Percentiles rank a stretch among this genome's conserved stretches.
Evolutionary conservation across 2,329 filamentous ascomycete genomes (phyloP).

Genomic region (Aspergillus intermedius): DNA sequence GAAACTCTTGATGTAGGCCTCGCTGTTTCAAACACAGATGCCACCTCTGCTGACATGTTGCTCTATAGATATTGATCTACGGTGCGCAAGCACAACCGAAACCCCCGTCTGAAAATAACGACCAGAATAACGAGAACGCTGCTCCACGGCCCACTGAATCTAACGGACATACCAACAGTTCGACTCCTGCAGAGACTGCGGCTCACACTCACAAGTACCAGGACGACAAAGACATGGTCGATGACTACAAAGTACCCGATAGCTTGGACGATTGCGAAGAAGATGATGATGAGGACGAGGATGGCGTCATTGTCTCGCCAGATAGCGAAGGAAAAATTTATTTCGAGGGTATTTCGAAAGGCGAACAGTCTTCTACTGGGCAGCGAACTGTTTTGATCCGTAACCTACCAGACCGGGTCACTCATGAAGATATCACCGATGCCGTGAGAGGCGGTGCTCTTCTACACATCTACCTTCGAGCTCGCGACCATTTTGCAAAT

Average conservation of each 20-base stretch:
- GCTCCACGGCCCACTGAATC: neutral
- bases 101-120: neutral
- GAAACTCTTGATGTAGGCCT: constrained; percentile 44
- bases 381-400: constrained; percentile 48
- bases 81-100: constrained; percentile 2
- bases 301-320: constrained; percentile 15
- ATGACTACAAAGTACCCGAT: neutral
- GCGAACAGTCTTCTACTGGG: constrained; percentile 12
- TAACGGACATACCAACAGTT: neutral
- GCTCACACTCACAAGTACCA: constrained; percentile 2
- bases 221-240: neutral
- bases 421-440: constrained; percentile 59
- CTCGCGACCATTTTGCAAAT: constrained; percentile 53
- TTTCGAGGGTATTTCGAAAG: constrained; percentile 13
- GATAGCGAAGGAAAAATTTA: constrained; percentile 21
- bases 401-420: constrained; percentile 57
- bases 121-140: neutral
- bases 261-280: constrained; percentile 7
- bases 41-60: constrained; percentile 8
- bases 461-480: constrained; percentile 60
- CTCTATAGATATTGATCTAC: constrained; percentile 15
- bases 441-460: constrained; percentile 64
- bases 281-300: constrained; percentile 17
- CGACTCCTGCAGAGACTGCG: neutral
- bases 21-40: neutral